These are phyloP conservation scores for Withania somnifera DNA, from an alignment of 305 asterid species.

Conservation along the genomic window DNA sequence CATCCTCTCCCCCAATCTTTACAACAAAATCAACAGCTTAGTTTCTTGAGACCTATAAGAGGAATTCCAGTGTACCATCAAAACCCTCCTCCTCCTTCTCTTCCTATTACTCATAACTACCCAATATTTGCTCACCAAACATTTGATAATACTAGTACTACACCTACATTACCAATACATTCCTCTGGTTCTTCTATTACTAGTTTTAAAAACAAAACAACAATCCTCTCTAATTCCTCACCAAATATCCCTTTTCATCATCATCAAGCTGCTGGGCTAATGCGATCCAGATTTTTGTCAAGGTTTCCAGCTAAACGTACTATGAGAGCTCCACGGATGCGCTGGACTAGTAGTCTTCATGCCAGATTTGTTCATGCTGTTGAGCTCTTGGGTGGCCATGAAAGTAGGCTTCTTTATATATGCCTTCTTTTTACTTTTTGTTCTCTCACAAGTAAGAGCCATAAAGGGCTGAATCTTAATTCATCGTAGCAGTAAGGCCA, in stretches of 20 bases:
- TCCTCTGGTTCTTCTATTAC: background rate
- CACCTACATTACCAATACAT: slow-evolving; percentile 6
- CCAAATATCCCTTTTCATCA: background rate
- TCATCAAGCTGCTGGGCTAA: slow-evolving; percentile 18
- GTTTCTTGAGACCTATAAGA: slow-evolving; percentile 55
- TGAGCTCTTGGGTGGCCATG: slow-evolving; percentile 91
- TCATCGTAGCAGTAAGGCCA: background rate
- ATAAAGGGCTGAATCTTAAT: background rate
- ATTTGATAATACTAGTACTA: background rate
- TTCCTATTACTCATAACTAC: slow-evolving; percentile 14
- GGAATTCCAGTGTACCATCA: slow-evolving; percentile 78
- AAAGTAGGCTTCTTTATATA: slow-evolving; percentile 35
- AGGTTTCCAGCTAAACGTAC: slow-evolving; percentile 68
- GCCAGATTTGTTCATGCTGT: slow-evolving; percentile 86
- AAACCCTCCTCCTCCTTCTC: slow-evolving; percentile 19
- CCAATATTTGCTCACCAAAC: slow-evolving; percentile 2
- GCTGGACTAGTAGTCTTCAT: slow-evolving; percentile 89
- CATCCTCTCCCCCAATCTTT: slow-evolving; percentile 6
- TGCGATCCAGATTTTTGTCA: slow-evolving; percentile 49
- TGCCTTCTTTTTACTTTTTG: background rate
- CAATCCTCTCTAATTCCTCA: background rate
- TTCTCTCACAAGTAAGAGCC: background rate
- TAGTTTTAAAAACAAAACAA: background rate
- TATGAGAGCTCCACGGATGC: slow-evolving; percentile 88
- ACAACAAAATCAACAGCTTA: slow-evolving; percentile 12